A percentile compares a stretch with the other conserved stretches of the same genome.
These are phyloP conservation scores for Zostera marina DNA, from an alignment of 116 monocot species.

Conservation along the genomic window DNA sequence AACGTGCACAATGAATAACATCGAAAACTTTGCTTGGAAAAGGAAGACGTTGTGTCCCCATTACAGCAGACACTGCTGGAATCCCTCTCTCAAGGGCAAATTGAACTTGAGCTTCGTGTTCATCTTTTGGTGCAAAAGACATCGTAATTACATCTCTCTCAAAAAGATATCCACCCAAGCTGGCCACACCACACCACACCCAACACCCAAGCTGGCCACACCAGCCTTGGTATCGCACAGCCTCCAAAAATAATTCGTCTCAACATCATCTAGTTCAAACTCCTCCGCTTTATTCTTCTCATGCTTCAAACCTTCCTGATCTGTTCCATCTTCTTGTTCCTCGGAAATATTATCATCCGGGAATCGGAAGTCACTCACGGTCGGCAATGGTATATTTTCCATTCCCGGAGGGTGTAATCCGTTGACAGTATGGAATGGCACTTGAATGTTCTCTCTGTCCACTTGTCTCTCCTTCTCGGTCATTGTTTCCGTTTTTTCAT, in stretches of 20 bases:
- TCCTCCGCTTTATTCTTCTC: slow-evolving; percentile 28
- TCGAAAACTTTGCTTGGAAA: slow-evolving; percentile 11
- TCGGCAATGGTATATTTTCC: slow-evolving; percentile 11
- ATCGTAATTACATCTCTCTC: slow-evolving; percentile 7
- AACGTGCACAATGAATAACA: not conserved
- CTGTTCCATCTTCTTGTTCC: no score
- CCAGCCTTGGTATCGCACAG: slow-evolving; percentile 69
- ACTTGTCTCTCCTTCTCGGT: not conserved
- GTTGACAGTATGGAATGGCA: not conserved
- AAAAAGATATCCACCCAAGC: slow-evolving; percentile 10
- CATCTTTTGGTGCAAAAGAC: slow-evolving; percentile 12
- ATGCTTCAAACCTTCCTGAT: slow-evolving; percentile 10
- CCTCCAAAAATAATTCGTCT: slow-evolving; percentile 28
- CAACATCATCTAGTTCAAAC: slow-evolving; percentile 5
- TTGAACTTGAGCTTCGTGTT: slow-evolving; percentile 14
- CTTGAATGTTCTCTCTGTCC: not conserved
- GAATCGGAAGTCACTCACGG: slow-evolving; percentile 1
- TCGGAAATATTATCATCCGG: not conserved
- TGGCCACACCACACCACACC: slow-evolving; percentile 6
- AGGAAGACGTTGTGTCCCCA: slow-evolving; percentile 4
- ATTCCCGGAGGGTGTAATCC: slow-evolving; percentile 6
- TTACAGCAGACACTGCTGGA: slow-evolving; percentile 8
- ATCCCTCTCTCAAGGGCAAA: slow-evolving; percentile 13
- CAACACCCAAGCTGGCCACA: slow-evolving; percentile 13
- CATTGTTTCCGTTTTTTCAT: not conserved